phyloP scores from a whole-genome alignment of 2,329 filamentous ascomycete species.

The Daldinia eschscholtzii region DNA sequence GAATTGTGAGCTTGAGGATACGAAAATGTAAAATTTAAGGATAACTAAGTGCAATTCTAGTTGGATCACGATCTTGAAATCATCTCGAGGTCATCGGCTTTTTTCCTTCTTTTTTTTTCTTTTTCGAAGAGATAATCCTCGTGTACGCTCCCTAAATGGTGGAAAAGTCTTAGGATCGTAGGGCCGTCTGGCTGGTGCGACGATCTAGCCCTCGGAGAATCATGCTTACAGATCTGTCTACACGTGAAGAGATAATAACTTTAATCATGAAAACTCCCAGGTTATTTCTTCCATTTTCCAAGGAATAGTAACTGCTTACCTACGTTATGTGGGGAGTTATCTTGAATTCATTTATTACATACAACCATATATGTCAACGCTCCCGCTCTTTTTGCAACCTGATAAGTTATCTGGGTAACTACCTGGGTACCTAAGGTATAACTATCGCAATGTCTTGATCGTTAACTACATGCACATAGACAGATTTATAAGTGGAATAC shows the following conservation, averaged over 20 bases:
- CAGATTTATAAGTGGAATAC: not conserved
- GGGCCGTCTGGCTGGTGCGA: slow-evolving; percentile 25
- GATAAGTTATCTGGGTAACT: not conserved
- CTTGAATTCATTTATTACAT: too few species aligned
- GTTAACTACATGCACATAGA: too few species aligned
- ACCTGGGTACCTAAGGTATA: not conserved
- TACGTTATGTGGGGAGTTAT: too few species aligned
- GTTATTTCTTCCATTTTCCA: too few species aligned
- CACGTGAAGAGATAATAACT: not conserved
- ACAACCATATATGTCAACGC: too few species aligned
- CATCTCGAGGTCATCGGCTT: not conserved
- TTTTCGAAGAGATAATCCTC: not conserved
- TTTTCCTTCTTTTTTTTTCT: not conserved
- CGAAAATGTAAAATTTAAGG: slow-evolving; percentile 29
- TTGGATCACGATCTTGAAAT: slow-evolving; percentile 18
- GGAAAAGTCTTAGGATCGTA: slow-evolving; percentile 28
- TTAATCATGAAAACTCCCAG: not conserved
- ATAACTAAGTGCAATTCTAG: slow-evolving; percentile 14
- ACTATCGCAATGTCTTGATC: not conserved
- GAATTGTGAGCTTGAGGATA: slow-evolving; percentile 16
- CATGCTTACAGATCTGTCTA: slow-evolving; percentile 22
- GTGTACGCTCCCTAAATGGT: slow-evolving; percentile 29
- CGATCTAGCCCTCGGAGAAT: slow-evolving; percentile 38
- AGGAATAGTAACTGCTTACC: too few species aligned
- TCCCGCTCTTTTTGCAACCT: too few species aligned